phyloP scores from a whole-genome alignment of 2,329 filamentous ascomycete species.

The Daldinia eschscholtzii region DNA sequence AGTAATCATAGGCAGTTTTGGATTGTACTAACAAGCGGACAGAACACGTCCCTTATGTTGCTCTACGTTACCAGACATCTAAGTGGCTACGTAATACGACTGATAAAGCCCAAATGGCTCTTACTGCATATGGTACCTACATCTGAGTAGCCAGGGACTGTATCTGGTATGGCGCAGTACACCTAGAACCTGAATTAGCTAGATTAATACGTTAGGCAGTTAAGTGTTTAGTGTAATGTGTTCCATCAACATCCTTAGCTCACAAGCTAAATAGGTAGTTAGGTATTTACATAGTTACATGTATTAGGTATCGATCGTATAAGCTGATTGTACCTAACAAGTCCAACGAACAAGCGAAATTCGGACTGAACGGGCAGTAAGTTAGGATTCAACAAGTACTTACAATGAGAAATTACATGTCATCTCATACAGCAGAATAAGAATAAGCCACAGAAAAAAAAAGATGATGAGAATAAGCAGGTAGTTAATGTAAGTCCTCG shows the following conservation, averaged over 20 bases:
- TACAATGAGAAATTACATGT: not conserved
- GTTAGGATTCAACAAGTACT: not conserved
- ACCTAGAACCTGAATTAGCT: slow-evolving; percentile 22
- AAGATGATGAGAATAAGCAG: not conserved
- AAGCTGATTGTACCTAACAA: too few relatives aligned
- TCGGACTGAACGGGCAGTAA: not conserved
- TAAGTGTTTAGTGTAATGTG: not conserved
- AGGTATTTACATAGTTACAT: not conserved
- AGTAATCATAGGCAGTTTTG: slow-evolving; percentile 6
- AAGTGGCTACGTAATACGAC: slow-evolving; percentile 32
- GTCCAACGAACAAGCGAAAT: not conserved
- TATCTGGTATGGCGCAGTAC: slow-evolving; percentile 11
- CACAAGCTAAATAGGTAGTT: slow-evolving; percentile 22
- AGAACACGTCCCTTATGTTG: slow-evolving; percentile 19
- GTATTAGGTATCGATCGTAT: not conserved
- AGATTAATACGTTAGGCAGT: slow-evolving; percentile 14
- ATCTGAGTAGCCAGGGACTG: not conserved
- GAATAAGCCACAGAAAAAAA: slow-evolving; percentile 3
- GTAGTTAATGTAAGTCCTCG: not conserved
- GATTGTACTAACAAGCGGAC: slow-evolving; percentile 5
- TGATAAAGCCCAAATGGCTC: slow-evolving; percentile 4
- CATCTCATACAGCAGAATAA: not conserved
- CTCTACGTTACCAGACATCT: slow-evolving; percentile 23
- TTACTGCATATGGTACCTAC: slow-evolving; percentile 1
- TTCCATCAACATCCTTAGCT: slow-evolving; percentile 13